A percentile compares a stretch with the other conserved stretches of the same genome.
These are phyloP conservation scores for Apophysomyces trapeziformis DNA, from an alignment of 371 early-diverging fungal genomes.

Conservation along the genomic window DNA sequence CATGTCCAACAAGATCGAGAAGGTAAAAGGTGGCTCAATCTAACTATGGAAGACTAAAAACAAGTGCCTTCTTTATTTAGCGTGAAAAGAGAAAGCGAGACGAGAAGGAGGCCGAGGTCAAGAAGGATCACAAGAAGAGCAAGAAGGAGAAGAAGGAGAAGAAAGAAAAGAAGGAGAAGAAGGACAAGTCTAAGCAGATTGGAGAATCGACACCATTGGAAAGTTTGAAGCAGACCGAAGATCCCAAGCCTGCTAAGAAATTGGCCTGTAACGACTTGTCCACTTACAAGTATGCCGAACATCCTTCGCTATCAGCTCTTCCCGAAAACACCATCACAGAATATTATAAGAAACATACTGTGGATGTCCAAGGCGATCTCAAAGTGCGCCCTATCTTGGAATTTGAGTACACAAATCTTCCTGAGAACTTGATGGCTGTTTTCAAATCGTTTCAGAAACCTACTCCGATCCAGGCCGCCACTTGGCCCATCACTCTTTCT, in stretches of 20 bases:
- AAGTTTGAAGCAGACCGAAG: slow-evolving; percentile 16
- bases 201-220: neutral
- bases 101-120: slow-evolving; percentile 19
- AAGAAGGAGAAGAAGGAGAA: slow-evolving; percentile 23
- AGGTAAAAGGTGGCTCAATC: neutral
- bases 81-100: slow-evolving; percentile 9
- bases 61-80: neutral
- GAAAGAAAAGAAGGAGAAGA: slow-evolving; percentile 22
- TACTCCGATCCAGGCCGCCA: slow-evolving; percentile 97
- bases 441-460: slow-evolving; percentile 89
- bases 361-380: slow-evolving; percentile 69
- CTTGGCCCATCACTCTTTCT: slow-evolving; percentile 79
- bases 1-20: no score
- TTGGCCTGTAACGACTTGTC: slow-evolving; percentile 27
- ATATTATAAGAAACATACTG: slow-evolving; percentile 70
- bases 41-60: neutral
- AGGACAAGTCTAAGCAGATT: slow-evolving; percentile 15
- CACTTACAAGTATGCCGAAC: slow-evolving; percentile 41
- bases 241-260: slow-evolving; percentile 33
- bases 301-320: slow-evolving; percentile 35
- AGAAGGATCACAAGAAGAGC: slow-evolving; percentile 22
- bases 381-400: slow-evolving; percentile 76
- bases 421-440: slow-evolving; percentile 71
- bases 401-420: slow-evolving; percentile 78
- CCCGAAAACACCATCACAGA: slow-evolving; percentile 51